Conservation (phyloP, 2,329 filamentous ascomycete genomes). For the Waltergamsia citrina region DNA sequence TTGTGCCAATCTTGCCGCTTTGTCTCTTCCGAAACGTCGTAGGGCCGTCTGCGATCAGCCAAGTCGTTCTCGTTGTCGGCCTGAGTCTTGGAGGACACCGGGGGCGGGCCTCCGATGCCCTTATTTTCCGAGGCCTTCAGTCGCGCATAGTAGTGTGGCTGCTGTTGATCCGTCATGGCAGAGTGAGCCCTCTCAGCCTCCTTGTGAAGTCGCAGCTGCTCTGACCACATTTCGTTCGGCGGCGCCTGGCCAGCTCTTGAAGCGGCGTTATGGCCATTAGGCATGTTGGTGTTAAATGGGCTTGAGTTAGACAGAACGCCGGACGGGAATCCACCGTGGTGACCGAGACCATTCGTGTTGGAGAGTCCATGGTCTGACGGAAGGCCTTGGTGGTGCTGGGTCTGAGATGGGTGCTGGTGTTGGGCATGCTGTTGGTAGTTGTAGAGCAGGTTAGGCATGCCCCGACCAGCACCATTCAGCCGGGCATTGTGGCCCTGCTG, state of each 20-base stretch:
- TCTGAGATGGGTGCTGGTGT: slow-evolving; percentile 53
- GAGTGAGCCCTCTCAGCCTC: slow-evolving; percentile 63
- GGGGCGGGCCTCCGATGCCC: slow-evolving; percentile 47
- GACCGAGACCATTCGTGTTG: slow-evolving; percentile 43
- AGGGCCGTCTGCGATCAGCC: slow-evolving; percentile 49
- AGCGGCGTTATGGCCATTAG: slow-evolving; percentile 45
- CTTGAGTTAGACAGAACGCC: slow-evolving; percentile 52
- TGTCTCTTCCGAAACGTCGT: slow-evolving; percentile 56
- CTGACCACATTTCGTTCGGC: slow-evolving; percentile 69
- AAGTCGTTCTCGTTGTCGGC: slow-evolving; percentile 41
- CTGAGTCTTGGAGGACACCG: slow-evolving; percentile 36
- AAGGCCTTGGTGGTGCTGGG: slow-evolving; percentile 52
- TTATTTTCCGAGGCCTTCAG: slow-evolving; percentile 62
- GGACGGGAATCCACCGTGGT: slow-evolving; percentile 23
- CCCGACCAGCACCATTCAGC: slow-evolving; percentile 51
- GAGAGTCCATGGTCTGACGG: slow-evolving; percentile 49
- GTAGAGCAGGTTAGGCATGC: slow-evolving; percentile 59
- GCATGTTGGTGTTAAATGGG: slow-evolving; percentile 45
- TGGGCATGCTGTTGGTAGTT: slow-evolving; percentile 55
- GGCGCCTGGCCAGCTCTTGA: slow-evolving; percentile 40
- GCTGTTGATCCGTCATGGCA: slow-evolving; percentile 60
- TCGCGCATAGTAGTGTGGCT: slow-evolving; percentile 63
- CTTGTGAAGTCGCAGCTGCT: slow-evolving; percentile 74
- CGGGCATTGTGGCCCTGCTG: slow-evolving; percentile 67
- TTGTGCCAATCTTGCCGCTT: slow-evolving; percentile 83